Conservation (phyloP, 176 grass and related monocot species). For the Typha latifolia region DNA sequence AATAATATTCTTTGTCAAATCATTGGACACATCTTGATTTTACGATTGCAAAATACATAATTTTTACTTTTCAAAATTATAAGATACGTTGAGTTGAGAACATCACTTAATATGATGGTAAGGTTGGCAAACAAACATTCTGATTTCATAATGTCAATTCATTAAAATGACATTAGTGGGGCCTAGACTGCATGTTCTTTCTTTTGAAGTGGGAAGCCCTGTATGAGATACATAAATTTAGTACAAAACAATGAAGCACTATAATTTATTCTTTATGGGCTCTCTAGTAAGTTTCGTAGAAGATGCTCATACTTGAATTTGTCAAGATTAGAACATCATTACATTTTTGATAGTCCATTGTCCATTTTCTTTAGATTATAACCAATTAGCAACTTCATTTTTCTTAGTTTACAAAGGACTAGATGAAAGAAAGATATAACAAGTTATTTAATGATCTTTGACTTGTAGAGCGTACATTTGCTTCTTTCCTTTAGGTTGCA, state of each 20-base stretch:
- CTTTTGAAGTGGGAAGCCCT: too few species aligned
- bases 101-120: too few species aligned
- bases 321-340: background rate
- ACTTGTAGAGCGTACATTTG: background rate
- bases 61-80: too few species aligned
- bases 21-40: too few species aligned
- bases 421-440: background rate
- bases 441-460: background rate
- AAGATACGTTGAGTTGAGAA: too few species aligned
- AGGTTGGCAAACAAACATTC: too few species aligned
- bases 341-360: background rate
- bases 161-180: too few species aligned
- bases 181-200: too few species aligned
- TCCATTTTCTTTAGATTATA: background rate
- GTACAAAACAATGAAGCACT: background rate
- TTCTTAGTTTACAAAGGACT: background rate
- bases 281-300: background rate
- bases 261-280: background rate
- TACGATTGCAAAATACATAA: too few species aligned
- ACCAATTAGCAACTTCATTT: background rate
- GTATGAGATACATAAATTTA: background rate
- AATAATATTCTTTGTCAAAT: too few species aligned
- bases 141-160: too few species aligned
- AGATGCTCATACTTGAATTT: background rate
- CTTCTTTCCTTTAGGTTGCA: slow-evolving; percentile 31